Evolutionary conservation across 202 grass and related monocot genomes (phyloP).

Genomic region (Bolboschoenoplectus hybrid): DNA sequence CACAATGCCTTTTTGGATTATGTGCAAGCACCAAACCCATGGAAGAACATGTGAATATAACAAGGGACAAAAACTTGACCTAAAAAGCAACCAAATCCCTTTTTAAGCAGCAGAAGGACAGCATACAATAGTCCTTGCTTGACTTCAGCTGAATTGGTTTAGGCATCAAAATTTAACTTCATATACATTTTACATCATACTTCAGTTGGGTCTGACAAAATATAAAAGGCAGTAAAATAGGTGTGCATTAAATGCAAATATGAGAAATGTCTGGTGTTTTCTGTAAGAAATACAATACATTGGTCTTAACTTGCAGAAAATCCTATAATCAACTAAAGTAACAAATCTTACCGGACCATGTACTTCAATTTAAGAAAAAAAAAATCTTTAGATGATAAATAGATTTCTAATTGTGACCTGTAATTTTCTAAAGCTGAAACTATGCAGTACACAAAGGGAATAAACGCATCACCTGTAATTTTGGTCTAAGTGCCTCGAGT

Average conservation of each 20-base stretch:
- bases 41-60: background rate
- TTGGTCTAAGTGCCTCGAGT: constrained; percentile 91
- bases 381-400: background rate
- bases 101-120: background rate
- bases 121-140: background rate
- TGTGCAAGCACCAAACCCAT: background rate
- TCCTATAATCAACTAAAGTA: background rate
- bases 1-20: background rate
- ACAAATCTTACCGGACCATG: background rate
- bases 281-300: background rate
- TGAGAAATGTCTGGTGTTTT: background rate
- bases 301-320: constrained; percentile 17
- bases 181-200: background rate
- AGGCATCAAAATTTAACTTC: constrained; percentile 1
- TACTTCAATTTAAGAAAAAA: background rate
- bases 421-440: background rate
- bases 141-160: constrained; percentile 4
- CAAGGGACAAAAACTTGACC: background rate
- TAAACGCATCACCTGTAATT: constrained; percentile 67
- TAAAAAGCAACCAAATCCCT: constrained; percentile 8
- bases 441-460: constrained; percentile 15
- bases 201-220: background rate
- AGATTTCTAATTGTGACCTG: background rate
- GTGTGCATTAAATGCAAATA: background rate
- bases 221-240: background rate